phyloP scores from a whole-genome alignment of 768 basidiomycete species.

The Boletus edulis region DNA sequence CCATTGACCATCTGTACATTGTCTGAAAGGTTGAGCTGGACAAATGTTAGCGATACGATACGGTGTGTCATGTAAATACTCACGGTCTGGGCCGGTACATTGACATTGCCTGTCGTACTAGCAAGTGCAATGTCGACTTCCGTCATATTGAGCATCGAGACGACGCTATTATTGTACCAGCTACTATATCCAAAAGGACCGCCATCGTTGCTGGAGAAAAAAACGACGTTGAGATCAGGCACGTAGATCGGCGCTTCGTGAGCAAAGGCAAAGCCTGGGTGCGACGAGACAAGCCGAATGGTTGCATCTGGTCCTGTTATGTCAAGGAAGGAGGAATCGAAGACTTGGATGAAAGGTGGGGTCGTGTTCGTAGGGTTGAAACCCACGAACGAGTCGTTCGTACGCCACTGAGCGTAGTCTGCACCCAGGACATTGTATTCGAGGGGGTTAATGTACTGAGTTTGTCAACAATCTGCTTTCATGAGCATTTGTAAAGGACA shows the following conservation, averaged over 20 bases:
- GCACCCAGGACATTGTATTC: conserved; percentile 51
- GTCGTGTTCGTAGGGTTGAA: conserved; percentile 61
- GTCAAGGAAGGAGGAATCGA: conserved; percentile 51
- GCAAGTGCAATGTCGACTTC: conserved; percentile 49
- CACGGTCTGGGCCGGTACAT: conserved; percentile 47
- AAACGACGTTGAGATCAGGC: conserved; percentile 65
- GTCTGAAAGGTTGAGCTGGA: conserved; percentile 55
- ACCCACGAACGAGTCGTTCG: conserved; percentile 37
- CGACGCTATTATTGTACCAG: conserved; percentile 58
- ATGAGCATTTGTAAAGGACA: background rate
- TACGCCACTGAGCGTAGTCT: conserved; percentile 37
- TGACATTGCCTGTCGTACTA: conserved; percentile 34
- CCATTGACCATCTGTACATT: conserved; percentile 70
- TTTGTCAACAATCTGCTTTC: background rate
- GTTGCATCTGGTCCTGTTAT: conserved; percentile 58
- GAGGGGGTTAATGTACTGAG: conserved; percentile 49
- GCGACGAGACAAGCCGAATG: conserved; percentile 57
- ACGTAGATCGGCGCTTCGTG: conserved; percentile 78
- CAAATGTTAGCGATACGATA: conserved; percentile 2
- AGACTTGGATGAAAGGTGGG: conserved; percentile 61
- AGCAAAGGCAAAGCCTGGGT: conserved; percentile 65
- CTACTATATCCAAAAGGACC: conserved; percentile 63
- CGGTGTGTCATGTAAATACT: background rate
- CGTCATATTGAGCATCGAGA: conserved; percentile 60
- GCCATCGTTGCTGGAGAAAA: conserved; percentile 71